phyloP scores from a whole-genome alignment of 768 basidiomycete species.

The Kwoniella botswanensis region DNA sequence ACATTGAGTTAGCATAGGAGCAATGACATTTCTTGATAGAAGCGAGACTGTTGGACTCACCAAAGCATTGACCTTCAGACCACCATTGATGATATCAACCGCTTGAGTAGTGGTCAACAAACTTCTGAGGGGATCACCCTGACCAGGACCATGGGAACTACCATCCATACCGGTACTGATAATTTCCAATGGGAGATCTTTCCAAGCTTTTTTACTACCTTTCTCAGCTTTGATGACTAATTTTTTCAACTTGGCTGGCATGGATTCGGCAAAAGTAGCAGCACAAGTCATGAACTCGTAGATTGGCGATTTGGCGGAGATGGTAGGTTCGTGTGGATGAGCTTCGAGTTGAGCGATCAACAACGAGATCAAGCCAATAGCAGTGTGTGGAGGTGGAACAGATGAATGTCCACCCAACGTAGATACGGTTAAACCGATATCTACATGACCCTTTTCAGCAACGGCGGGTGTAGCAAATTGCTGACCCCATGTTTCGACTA shows the following conservation, averaged over 20 bases:
- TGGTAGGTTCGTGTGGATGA: constrained; percentile 62
- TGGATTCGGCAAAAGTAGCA: constrained; percentile 66
- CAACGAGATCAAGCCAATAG: constrained; percentile 76
- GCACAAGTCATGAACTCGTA: constrained; percentile 66
- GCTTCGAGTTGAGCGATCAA: constrained; percentile 71
- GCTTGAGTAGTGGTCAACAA: constrained; percentile 67
- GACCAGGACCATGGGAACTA: constrained; percentile 31
- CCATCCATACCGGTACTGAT: constrained; percentile 29
- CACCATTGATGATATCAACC: constrained; percentile 65
- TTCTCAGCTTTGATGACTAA: constrained; percentile 34
- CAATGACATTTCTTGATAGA: no score
- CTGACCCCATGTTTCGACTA: constrained; percentile 48
- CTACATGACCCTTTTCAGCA: constrained; percentile 55
- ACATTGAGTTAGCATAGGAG: constrained; percentile 5
- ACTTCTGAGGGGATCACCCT: constrained; percentile 31
- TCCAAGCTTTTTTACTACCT: constrained; percentile 61
- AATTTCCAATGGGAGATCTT: constrained; percentile 57
- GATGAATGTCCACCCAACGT: constrained; percentile 81
- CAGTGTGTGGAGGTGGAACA: constrained; percentile 77
- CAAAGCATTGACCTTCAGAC: constrained; percentile 72
- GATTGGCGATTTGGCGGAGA: constrained; percentile 47
- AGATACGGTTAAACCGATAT: constrained; percentile 39
- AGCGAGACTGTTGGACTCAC: constrained; percentile 8
- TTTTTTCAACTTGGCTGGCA: constrained; percentile 59
- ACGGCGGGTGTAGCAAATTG: constrained; percentile 53